Percentiles rank a stretch among this genome's conserved stretches.
Evolutionary conservation across 495 filamentous ascomycete species (phyloP).

Genomic region (Annulohypoxylon stygium): DNA sequence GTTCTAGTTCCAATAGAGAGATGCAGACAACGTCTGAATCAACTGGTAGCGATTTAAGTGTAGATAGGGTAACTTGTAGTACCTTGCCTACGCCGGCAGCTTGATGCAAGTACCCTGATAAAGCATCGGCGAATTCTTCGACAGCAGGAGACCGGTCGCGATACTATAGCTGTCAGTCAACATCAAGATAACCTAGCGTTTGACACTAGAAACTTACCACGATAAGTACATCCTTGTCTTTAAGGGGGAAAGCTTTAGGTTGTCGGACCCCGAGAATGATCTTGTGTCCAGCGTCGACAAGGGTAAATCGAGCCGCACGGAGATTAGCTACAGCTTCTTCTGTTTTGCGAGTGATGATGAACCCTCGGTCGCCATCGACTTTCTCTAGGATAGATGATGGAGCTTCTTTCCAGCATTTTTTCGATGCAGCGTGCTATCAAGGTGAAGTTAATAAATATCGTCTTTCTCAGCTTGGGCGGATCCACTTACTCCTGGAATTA

Average conservation of each 20-base stretch:
- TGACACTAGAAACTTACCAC: conserved; percentile 18
- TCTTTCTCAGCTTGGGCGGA: neutral
- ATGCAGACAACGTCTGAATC: conserved; percentile 32
- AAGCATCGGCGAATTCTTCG: neutral
- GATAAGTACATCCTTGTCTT: conserved; percentile 18
- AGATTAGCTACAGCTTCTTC: conserved; percentile 18
- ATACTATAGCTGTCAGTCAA: neutral
- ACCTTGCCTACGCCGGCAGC: neutral
- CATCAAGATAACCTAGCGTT: neutral
- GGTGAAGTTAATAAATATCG: neutral
- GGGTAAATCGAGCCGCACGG: conserved; percentile 1
- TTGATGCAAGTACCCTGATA: neutral
- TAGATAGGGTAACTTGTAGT: neutral
- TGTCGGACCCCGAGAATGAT: conserved; percentile 24
- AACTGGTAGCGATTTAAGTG: conserved; percentile 17
- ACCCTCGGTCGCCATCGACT: conserved; percentile 8
- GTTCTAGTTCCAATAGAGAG: conserved; percentile 46
- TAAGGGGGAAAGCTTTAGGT: neutral
- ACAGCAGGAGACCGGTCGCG: conserved; percentile 1
- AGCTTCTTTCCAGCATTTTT: neutral
- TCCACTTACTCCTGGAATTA: conserved; percentile 30
- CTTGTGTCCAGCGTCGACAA: conserved; percentile 2
- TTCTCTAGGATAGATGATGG: neutral
- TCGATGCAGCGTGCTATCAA: conserved; percentile 18
- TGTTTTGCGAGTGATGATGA: conserved; percentile 34